Percentiles rank a stretch among this genome's conserved stretches.
Conservation (phyloP, 345 rosid species). For the Psidium friedrichsthalianum region DNA sequence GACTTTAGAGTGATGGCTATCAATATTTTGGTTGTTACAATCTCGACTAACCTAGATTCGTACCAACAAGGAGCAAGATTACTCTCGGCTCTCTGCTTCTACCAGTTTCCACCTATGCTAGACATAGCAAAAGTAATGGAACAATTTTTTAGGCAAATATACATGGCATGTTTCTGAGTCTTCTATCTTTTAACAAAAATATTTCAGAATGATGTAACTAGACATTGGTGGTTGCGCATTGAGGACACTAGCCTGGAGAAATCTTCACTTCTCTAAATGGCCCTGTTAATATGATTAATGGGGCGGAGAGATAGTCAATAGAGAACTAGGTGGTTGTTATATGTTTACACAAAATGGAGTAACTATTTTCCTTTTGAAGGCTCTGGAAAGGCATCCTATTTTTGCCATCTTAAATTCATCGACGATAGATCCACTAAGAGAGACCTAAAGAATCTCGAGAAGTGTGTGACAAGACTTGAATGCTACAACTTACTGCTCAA, state of each 20-base stretch:
- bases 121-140: slow-evolving; percentile 2
- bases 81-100: not conserved
- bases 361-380: not conserved
- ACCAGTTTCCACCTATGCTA: slow-evolving; percentile 4
- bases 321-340: fast-evolving
- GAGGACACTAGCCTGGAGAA: not conserved
- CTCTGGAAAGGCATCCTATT: not conserved
- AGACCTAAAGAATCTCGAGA: not conserved
- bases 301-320: not conserved
- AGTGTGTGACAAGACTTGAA: fast-evolving
- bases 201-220: not conserved
- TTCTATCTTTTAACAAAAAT: not conserved
- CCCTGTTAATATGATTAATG: not conserved
- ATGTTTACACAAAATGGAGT: not conserved
- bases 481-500: not conserved
- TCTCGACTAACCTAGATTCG: slow-evolving; percentile 23
- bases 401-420: fast-evolving
- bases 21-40: slow-evolving; percentile 13
- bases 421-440: not conserved
- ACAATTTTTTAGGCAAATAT: not conserved
- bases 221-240: not conserved
- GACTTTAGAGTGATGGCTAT: slow-evolving; percentile 13
- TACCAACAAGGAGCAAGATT: not conserved
- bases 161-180: not conserved
- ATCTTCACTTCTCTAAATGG: not conserved